Conservation (phyloP, 371 early-diverging fungal genomes). For the Mucor plumbeus region DNA sequence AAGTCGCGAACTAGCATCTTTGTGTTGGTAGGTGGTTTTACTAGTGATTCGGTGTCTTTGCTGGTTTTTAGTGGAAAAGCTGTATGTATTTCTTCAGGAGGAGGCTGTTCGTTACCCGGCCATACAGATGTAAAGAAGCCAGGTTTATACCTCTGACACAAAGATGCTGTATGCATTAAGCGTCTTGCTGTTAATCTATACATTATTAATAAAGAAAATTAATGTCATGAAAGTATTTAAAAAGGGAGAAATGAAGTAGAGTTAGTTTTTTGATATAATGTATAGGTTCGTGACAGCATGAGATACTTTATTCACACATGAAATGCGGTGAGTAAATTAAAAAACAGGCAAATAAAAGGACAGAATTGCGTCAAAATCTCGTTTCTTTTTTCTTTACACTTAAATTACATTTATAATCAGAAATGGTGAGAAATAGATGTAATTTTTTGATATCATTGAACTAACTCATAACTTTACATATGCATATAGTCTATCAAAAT, state of each 20-base stretch:
- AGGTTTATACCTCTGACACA: slow-evolving; percentile 5
- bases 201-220: not conserved
- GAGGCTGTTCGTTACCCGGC: not conserved
- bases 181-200: not conserved
- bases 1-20: slow-evolving; percentile 85
- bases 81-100: slow-evolving; percentile 12
- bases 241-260: not conserved
- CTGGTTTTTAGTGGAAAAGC: slow-evolving; percentile 24
- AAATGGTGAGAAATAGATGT: slow-evolving; percentile 13
- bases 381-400: not conserved
- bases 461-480: not conserved
- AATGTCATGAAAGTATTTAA: not conserved
- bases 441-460: not conserved
- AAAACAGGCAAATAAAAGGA: not conserved
- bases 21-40: slow-evolving; percentile 50
- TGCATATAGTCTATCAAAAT: slow-evolving; percentile 26
- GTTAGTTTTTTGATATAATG: not conserved
- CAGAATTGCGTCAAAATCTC: not conserved
- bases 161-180: not conserved
- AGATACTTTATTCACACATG: not conserved
- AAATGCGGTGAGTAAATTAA: not conserved
- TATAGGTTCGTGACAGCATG: not conserved
- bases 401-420: slow-evolving; percentile 2
- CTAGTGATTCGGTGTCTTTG: slow-evolving; percentile 18
- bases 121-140: slow-evolving; percentile 35